Base-by-base conservation (phyloP, 345 rosid genomes). In the Draba incana region DNA sequence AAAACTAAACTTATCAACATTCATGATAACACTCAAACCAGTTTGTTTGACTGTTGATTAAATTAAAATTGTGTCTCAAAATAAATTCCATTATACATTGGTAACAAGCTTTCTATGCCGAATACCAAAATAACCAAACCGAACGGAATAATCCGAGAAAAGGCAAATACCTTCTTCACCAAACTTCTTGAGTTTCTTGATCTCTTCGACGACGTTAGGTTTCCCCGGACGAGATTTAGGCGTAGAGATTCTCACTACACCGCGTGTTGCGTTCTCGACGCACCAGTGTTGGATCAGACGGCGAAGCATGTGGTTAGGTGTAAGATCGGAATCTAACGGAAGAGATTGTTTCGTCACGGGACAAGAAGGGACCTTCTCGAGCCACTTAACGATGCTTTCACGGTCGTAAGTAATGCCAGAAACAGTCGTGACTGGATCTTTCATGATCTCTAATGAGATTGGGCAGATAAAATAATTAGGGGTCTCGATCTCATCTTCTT, bases 321-420 rank as follows among this genome's bases (percentile, higher is more conserved):
- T 89, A 13, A 92, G 75, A 60, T 85, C 88, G 1, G 88, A 85
- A 57, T 78, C 87, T 35, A 12, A 31, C 1, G 85, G 82, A 67
- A 92, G 71, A 20, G 81, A 75, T 44, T 79, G 91, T 47, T 88
- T 86, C 7, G 92, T 88, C 64, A 88, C 83, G 0, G 97, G 92
- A 70, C 98, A 92, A 41, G 62, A 55, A 0, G 63, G 74, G 61
- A 62, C 74, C 31, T 68, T 68, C 14, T 62, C 15, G 6, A 92
- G 79, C 98, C 98, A 89, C 3, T 82, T 82, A 43, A 89, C 92
- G 25, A 89, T 92, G 86, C 83, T 82, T 33, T 78, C 81, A 8
- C 98, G 85, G 58, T 92, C 98, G 63, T 92, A 92, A 13, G 98
- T 86, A 66, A 92, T 92, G 45, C 97, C 97, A 6, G 98, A 81